Evolutionary conservation across 768 basidiomycete species (phyloP).

Genomic region (Tulasnella sp.): DNA sequence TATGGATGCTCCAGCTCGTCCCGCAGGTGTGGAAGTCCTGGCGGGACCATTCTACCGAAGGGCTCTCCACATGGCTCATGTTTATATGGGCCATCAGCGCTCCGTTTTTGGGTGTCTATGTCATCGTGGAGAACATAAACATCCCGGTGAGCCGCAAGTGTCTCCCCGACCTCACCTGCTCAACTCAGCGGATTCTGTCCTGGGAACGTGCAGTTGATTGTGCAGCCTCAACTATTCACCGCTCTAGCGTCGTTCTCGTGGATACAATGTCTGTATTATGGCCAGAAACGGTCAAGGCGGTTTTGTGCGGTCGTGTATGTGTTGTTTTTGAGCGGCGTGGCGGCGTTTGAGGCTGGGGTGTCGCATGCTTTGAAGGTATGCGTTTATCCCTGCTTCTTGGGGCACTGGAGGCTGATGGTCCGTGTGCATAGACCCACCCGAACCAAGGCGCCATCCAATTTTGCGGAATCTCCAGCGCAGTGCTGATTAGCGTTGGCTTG

Average conservation of each 20-base stretch:
- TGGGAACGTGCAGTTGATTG: conserved; percentile 16
- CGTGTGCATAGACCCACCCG: conserved; percentile 21
- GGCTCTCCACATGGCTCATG: conserved; percentile 58
- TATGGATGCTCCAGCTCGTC: conserved; percentile 45
- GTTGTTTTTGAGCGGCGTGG: conserved; percentile 35
- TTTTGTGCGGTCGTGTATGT: conserved; percentile 18
- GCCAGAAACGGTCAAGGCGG: conserved; percentile 27
- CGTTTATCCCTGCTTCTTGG: conserved; percentile 12
- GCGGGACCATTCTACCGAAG: conserved; percentile 51
- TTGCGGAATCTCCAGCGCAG: conserved; percentile 49
- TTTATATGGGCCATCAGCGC: conserved; percentile 50
- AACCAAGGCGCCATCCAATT: conserved; percentile 26
- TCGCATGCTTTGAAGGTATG: conserved; percentile 44
- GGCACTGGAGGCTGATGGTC: conserved; percentile 29
- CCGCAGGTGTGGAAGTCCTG: conserved; percentile 51
- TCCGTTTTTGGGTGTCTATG: conserved; percentile 55
- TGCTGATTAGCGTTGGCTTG: conserved; percentile 43
- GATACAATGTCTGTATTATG: conserved; percentile 57
- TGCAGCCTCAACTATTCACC: conserved; percentile 25
- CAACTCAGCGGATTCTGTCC: neutral
- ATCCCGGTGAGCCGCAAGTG: conserved; percentile 19
- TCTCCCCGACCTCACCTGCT: neutral
- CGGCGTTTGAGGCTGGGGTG: conserved; percentile 45
- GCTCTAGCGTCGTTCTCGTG: conserved; percentile 25
- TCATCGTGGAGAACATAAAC: conserved; percentile 49